phyloP scores from a whole-genome alignment of 345 rosid genomes.

The Geranium rotundifolium region DNA sequence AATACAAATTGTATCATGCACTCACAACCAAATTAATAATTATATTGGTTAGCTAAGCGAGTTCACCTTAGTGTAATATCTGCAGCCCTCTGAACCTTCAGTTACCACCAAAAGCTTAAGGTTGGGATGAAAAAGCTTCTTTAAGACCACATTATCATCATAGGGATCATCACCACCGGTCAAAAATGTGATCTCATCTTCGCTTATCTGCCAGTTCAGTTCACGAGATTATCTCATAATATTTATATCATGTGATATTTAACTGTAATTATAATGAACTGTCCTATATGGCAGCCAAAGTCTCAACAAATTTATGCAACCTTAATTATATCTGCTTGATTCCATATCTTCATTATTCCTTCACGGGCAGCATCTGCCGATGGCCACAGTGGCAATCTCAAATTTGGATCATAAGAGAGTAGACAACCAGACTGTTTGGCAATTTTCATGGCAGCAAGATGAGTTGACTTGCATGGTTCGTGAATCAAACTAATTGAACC shows the following conservation, averaged over 20 bases:
- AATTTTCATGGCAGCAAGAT: slow-evolving; percentile 79
- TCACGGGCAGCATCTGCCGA: slow-evolving; percentile 72
- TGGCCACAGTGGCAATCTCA: slow-evolving; percentile 89
- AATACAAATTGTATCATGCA: neutral
- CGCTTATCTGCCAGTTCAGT: slow-evolving; percentile 51
- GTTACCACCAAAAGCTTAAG: slow-evolving; percentile 82
- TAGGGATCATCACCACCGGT: slow-evolving; percentile 53
- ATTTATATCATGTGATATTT: neutral
- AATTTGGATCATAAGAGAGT: slow-evolving; percentile 89
- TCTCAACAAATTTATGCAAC: no score
- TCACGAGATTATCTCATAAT: slow-evolving; percentile 2
- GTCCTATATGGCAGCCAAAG: no score
- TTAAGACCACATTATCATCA: slow-evolving; percentile 55
- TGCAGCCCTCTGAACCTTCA: slow-evolving; percentile 85
- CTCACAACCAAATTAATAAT: neutral
- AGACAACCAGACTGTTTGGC: slow-evolving; percentile 69
- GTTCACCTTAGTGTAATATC: slow-evolving; percentile 83
- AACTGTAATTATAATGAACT: neutral
- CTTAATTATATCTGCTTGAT: slow-evolving; percentile 86
- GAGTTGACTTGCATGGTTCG: slow-evolving; percentile 90
- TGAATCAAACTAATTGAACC: slow-evolving; percentile 94
- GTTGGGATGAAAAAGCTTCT: slow-evolving; percentile 62
- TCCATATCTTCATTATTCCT: slow-evolving; percentile 85
- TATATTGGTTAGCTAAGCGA: neutral
- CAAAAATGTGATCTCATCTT: slow-evolving; percentile 81